Conservation (phyloP, 331 rosid genomes). For the Malus hybrid region DNA sequence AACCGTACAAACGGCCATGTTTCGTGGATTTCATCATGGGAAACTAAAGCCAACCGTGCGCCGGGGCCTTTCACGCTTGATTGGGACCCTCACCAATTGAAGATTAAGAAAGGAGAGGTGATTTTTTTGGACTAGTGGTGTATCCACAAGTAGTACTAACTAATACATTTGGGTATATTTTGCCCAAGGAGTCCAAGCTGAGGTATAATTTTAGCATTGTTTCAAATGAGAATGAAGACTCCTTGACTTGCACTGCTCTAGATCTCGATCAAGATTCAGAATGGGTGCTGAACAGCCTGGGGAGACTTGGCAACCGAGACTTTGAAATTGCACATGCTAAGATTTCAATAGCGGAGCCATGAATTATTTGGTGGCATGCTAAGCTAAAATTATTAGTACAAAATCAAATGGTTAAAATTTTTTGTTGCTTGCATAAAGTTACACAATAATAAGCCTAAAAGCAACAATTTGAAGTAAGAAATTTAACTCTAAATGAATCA, state of each 20-base stretch:
- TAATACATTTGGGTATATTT: neutral
- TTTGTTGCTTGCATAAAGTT: too few relatives aligned
- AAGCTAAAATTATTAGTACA: too few relatives aligned
- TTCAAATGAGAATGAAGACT: neutral
- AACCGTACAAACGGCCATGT: neutral
- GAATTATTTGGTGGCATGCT: too few relatives aligned
- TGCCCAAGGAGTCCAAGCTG: neutral
- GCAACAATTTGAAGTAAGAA: too few relatives aligned
- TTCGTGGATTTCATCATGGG: neutral
- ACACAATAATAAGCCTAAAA: too few relatives aligned
- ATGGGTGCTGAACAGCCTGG: too few relatives aligned
- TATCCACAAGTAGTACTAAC: neutral
- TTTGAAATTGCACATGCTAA: too few relatives aligned
- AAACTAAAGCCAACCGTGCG: neutral
- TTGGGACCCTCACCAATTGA: neutral
- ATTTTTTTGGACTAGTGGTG: slow-evolving; percentile 6
- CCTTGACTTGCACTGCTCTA: neutral
- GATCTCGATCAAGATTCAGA: neutral
- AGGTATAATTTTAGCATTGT: slow-evolving; percentile 2
- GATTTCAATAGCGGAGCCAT: too few relatives aligned
- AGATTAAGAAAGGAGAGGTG: neutral
- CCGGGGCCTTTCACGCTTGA: neutral
- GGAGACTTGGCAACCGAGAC: too few relatives aligned
- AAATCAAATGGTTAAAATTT: too few relatives aligned
- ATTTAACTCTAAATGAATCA: too few relatives aligned